Evolutionary conservation across 2,329 filamentous ascomycete species (phyloP), one percentile per base, ranked within the genome.

Genomic region (Tolypocladium nubicola): DNA sequence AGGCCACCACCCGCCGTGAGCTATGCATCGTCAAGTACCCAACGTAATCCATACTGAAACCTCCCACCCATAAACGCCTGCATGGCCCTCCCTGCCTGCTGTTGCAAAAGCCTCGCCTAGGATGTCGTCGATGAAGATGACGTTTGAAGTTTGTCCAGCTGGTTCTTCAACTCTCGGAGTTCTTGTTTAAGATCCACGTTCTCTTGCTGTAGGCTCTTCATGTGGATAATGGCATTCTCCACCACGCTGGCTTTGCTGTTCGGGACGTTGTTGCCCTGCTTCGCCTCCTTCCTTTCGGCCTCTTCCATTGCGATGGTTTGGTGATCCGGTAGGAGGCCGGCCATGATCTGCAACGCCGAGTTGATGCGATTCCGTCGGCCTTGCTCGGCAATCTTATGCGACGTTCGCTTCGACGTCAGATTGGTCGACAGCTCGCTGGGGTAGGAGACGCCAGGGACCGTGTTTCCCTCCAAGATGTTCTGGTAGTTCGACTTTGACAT

Each of bases 401-500:
- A 96, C 2, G 94, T 97, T 56, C 93, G 87, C 76, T 99, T 99
- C 3, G 91, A 96, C 0, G 92, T 97, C 33, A 99, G 76, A 62
- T 96, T 96, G 26, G 92, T 95, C 8, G 92, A 96, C 47, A 99
- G 79, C 55, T 92, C 89, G 64, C 89, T 90, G 0, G 93, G 92
- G 64, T 97, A 97, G 1, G 88, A 88, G 14, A 97, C 88, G 14
- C 93, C 93, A 0, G 92, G 92, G 1, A 97, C 84, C 57, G 87
- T 86, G 54, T 91, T 97, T 53, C 94, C 94, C 70, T 97, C 94
- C 13, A 99, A 75, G 41, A 99, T 94, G 65, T 97, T 96, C 67
- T 97, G 93, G 67, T 99, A 99, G 67, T 99, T 99, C 2, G 93
- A 97, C 70, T 97, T 97, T 19, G 89, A 90, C 40, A 92, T 89